Evolutionary conservation across 305 asterid species (phyloP).

Genomic region (Coffea humblotiana): DNA sequence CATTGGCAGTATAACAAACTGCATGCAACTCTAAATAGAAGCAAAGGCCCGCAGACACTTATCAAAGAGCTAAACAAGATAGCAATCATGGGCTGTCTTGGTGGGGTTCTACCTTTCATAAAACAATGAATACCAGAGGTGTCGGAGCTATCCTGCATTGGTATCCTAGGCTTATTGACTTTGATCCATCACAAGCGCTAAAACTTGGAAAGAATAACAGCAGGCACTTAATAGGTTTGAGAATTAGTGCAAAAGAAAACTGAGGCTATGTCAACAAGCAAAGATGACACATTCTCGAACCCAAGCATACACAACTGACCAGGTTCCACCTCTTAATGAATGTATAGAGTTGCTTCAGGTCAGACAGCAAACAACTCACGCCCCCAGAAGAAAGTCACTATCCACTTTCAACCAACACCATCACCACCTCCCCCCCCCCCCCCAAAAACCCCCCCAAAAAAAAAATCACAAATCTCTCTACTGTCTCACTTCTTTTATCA

Average conservation of each 20-base stretch:
- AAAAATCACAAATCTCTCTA: too few species aligned
- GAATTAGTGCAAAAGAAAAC: not conserved
- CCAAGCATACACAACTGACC: not conserved
- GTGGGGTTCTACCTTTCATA: not conserved
- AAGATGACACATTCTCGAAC: not conserved
- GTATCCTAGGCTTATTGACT: too few species aligned
- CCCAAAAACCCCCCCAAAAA: too few species aligned
- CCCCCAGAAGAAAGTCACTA: too few species aligned
- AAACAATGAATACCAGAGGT: not conserved
- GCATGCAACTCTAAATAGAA: not conserved
- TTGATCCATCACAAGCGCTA: not conserved
- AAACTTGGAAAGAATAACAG: not conserved
- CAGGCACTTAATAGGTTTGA: not conserved
- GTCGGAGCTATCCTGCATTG: not conserved
- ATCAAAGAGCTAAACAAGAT: not conserved
- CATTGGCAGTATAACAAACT: not conserved
- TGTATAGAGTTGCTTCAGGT: not conserved
- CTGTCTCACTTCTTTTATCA: not conserved
- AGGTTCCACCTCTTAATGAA: not conserved
- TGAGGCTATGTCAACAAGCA: not conserved
- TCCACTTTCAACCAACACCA: too few species aligned
- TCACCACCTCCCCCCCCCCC: too few species aligned
- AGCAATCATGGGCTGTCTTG: not conserved
- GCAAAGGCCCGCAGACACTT: not conserved
- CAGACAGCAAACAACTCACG: too few species aligned